Base-by-base conservation (phyloP, 106 monocot genomes). In the Dioscorea alata region DNA sequence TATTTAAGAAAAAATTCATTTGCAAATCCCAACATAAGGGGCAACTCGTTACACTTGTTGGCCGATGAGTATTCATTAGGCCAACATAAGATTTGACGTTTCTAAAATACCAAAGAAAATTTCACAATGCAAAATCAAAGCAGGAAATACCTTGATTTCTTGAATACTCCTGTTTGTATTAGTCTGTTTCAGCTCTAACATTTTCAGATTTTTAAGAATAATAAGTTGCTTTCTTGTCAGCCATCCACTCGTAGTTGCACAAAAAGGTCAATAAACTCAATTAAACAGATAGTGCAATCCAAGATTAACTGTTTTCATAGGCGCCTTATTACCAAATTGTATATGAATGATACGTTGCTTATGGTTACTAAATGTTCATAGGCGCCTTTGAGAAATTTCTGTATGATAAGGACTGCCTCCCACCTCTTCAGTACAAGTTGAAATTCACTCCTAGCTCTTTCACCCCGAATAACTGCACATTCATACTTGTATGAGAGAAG, bases 201-300 rank as follows among this genome's bases (percentile, higher is more conserved):
- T 54, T 63, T 73, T 59, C 61, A 68, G n/a, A 22, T 75, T 63
- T 69, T 70, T 57, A 35, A 80, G 5, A 22, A 24, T 15, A 8
- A 12, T 49, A 51, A 71, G 73, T 18, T 85, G 78, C 52, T 83
- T 85, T 65, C 87, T 94, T 22, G 69, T 78, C 72, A 88, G 22
- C 70, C 73, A 78, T 14, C 85, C 87, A 69, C 87, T 87, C 23
- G 83, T 72, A 70, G 64, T 90, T 94, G 71, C 61, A 32, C 13
- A 22, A 28, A 63, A 62, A 35, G 16, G 7, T 12, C 48, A 35
- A 2, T 20, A 53, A 53, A 54, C 12, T 59, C 15, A 48, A 33
- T 48, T 16, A 23, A 49, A 31, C 53, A 53, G 18, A 13, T 53
- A 53, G 20, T 20, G 8, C 59, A 59, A 20, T 59, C 20, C 59